These are phyloP conservation scores for Blastobotrys ciferrii DNA, from an alignment of 1,139 yeast species.

Conservation along the genomic window DNA sequence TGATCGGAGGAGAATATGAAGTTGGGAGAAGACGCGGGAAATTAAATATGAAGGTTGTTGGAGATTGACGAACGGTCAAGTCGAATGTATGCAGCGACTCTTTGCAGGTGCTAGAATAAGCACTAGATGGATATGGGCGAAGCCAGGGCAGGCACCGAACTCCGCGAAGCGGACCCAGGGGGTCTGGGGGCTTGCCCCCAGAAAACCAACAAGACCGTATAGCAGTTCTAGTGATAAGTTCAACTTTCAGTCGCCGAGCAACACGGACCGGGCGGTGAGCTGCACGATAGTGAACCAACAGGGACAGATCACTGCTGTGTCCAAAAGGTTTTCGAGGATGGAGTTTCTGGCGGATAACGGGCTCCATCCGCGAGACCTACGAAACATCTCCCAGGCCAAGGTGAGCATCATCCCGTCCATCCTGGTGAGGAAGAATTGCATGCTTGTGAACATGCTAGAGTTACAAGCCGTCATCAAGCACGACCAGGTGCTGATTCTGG, in stretches of 20 bases:
- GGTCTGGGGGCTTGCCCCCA: background rate
- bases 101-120: background rate
- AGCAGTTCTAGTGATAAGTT: slow-evolving; percentile 17
- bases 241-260: slow-evolving; percentile 18
- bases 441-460: slow-evolving; percentile 76
- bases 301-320: slow-evolving; percentile 70
- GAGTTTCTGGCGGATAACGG: slow-evolving; percentile 69
- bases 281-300: slow-evolving; percentile 74
- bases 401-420: slow-evolving; percentile 86
- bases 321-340: slow-evolving; percentile 70
- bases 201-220: background rate
- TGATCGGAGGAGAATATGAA: too few relatives aligned
- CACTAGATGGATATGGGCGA: background rate
- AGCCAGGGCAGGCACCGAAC: background rate
- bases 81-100: background rate
- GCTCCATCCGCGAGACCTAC: slow-evolving; percentile 72
- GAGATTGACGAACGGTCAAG: too few relatives aligned
- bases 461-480: slow-evolving; percentile 79
- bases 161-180: background rate
- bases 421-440: slow-evolving; percentile 71
- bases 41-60: too few relatives aligned
- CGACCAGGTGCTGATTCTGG: slow-evolving; percentile 77
- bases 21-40: too few relatives aligned
- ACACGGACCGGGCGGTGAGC: slow-evolving; percentile 30
- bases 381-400: slow-evolving; percentile 82